Evolutionary conservation across 2,329 filamentous ascomycete genomes (phyloP).

Genomic region (Canariomyces notabilis): DNA sequence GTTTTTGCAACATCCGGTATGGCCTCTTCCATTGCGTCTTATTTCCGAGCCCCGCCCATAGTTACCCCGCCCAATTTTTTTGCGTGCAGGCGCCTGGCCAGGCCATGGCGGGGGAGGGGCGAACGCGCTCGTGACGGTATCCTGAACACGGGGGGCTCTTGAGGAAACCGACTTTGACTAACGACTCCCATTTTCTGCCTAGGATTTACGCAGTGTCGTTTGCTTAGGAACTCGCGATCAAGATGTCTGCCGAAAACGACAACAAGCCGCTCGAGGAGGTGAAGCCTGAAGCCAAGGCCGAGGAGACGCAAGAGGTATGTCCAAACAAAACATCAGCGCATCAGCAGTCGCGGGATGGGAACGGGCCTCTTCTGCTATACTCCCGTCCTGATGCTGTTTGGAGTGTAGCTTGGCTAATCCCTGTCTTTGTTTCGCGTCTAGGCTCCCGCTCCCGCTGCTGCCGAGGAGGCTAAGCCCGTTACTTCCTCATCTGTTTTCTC

Average conservation of each 20-base stretch:
- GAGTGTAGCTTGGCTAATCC: constrained; percentile 5
- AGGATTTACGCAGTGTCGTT: too few species aligned
- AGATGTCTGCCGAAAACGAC: constrained; percentile 33
- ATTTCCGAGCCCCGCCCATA: background rate
- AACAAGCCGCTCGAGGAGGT: constrained; percentile 33
- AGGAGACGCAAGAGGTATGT: constrained; percentile 21
- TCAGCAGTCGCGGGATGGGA: background rate
- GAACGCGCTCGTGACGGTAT: background rate
- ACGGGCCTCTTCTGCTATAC: background rate
- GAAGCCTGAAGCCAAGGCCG: constrained; percentile 24
- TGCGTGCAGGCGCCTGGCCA: background rate
- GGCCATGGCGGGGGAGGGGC: background rate
- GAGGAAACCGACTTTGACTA: background rate
- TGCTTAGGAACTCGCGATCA: too few species aligned
- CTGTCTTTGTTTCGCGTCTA: background rate
- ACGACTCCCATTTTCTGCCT: too few species aligned
- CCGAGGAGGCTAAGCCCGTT: constrained; percentile 34
- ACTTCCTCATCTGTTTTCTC: constrained; percentile 74
- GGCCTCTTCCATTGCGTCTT: background rate
- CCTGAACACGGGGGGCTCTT: background rate
- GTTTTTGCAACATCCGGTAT: background rate
- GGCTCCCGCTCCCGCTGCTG: constrained; percentile 11
- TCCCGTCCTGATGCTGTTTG: background rate
- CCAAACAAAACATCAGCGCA: background rate
- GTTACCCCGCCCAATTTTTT: background rate